Base-by-base conservation (phyloP, 345 rosid genomes). In the Brassica rapa region DNA sequence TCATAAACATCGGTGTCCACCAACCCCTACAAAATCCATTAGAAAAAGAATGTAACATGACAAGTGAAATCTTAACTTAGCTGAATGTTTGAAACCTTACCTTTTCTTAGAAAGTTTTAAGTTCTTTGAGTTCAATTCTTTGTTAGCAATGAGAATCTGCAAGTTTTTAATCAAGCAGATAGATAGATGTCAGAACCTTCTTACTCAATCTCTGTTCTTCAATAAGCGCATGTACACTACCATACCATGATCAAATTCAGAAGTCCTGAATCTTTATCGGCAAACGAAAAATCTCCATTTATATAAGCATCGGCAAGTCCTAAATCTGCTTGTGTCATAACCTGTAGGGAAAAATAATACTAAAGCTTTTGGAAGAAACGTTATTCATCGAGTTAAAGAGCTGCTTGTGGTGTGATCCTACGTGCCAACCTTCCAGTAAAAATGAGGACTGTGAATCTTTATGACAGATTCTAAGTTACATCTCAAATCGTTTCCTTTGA, bases 241-340 rank as follows among this genome's bases (percentile, higher is more conserved):
- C 90, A 85, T 76, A 57, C 93, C 91, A 85, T 76, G 37, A 93
- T 74, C 30, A 91, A 77, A 78, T 89, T 89, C 39, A 88, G 65
- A 69, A 94, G 97, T 30, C 96, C 96, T 11, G 75, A 76, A 25
- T 89, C 87, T 74, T 89, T 90, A 75, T 94, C 86, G 1, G 81
- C 90, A 59, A 89, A 89, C 35, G 94, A 84, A 74, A 89, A 87
- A 73, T 91, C 94, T 14, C 94, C 91, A 82, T 86, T 87, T 49
- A 92, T 86, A 72, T 86, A 92, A 53, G 94, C 88, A 86, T 94
- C 94, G 14, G 91, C 97, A 1, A 94, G 84, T 63, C 97, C 98
- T 85, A 94, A 73, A 84, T 92, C 98, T 25, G 97, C 92, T 53
- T 84, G 84, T 76, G 98, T 86, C 90, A 87, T 88, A 70, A 87